Percentiles rank a stretch among this genome's conserved stretches.
Conservation (phyloP, 1,139 yeast species). For the Pichia sp. region DNA sequence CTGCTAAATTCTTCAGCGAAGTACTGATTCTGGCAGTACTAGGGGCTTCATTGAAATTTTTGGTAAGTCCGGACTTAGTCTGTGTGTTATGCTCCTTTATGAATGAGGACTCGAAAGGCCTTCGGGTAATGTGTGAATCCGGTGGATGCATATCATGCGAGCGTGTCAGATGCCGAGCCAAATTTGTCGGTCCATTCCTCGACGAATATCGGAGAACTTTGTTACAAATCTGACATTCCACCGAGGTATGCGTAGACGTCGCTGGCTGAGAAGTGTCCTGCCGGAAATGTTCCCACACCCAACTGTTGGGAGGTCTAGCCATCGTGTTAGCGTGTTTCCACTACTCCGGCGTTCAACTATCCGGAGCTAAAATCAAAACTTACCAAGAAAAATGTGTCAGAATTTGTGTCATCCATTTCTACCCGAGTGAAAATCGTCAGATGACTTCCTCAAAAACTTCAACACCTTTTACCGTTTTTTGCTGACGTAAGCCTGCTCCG, state of each 20-base stretch:
- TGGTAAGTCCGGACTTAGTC: too few relatives aligned
- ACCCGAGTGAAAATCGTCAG: not conserved
- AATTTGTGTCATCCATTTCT: not conserved
- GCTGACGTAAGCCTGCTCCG: slow-evolving; percentile 44
- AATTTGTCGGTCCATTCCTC: slow-evolving; percentile 33
- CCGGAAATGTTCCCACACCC: slow-evolving; percentile 33
- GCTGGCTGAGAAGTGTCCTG: slow-evolving; percentile 9
- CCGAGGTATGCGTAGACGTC: slow-evolving; percentile 8
- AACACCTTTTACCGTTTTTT: not conserved
- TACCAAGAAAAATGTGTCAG: not conserved
- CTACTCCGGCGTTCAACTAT: not conserved
- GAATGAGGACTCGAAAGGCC: slow-evolving; percentile 24
- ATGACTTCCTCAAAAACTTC: not conserved
- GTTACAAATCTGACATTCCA: slow-evolving; percentile 26
- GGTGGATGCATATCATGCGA: slow-evolving; percentile 27
- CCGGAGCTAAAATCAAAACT: not conserved
- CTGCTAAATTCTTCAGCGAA: not conserved
- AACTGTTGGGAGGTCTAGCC: slow-evolving; percentile 33
- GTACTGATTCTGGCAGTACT: not conserved
- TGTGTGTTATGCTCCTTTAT: not conserved
- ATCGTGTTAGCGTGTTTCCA: slow-evolving; percentile 12
- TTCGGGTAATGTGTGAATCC: slow-evolving; percentile 24
- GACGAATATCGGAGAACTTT: slow-evolving; percentile 29
- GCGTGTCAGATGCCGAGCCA: slow-evolving; percentile 29
- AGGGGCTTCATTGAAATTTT: not conserved